phyloP scores from a whole-genome alignment of 345 rosid species.

The Salix udensis region DNA sequence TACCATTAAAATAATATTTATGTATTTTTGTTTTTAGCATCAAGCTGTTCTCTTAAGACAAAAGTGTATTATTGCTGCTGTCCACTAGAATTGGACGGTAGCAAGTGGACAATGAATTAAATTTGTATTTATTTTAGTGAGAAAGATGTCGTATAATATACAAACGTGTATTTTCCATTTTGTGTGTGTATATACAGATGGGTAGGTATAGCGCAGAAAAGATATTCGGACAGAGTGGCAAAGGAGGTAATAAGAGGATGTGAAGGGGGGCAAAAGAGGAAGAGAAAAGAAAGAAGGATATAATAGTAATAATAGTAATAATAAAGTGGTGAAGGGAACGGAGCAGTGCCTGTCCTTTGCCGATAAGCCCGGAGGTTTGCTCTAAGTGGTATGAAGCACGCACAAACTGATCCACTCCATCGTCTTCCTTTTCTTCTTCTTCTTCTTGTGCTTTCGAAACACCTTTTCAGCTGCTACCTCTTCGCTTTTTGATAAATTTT shows the following conservation, averaged over 20 bases:
- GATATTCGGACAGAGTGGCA: background rate
- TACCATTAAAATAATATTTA: too few relatives aligned
- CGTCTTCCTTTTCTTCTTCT: background rate
- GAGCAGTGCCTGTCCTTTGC: constrained; percentile 41
- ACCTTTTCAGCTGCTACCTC: background rate
- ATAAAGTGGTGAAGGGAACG: constrained; percentile 22
- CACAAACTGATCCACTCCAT: background rate
- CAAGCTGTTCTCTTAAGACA: background rate
- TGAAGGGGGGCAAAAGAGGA: constrained; percentile 13
- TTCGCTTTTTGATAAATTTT: background rate
- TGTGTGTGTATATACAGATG: too few relatives aligned
- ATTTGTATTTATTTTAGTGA: too few relatives aligned
- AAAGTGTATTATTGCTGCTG: constrained; percentile 8
- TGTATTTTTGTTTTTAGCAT: too few relatives aligned
- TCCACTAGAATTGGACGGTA: too few relatives aligned
- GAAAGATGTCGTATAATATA: too few relatives aligned
- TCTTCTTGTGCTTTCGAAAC: background rate
- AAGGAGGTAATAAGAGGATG: background rate
- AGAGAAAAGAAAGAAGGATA: background rate
- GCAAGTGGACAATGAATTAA: too few relatives aligned
- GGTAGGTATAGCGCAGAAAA: too few relatives aligned
- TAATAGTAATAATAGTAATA: background rate
- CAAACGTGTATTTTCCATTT: too few relatives aligned
- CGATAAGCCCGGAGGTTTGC: constrained; percentile 49
- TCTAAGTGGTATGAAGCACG: constrained; percentile 23